Evolutionary conservation across 202 grass and related monocot genomes (phyloP).

Genomic region (Carex sylvatica): DNA sequence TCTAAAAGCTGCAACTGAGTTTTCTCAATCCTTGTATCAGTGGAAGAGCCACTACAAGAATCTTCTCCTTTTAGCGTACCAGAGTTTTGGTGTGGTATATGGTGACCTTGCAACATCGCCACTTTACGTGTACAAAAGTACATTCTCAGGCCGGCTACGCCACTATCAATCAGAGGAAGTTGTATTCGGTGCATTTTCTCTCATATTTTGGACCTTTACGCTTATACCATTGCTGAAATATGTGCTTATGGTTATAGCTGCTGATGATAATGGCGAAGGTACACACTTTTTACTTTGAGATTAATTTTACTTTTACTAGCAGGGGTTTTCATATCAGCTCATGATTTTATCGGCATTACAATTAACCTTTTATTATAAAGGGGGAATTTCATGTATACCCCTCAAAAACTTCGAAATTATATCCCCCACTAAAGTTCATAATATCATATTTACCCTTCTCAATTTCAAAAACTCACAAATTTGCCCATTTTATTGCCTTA

Average conservation of each 20-base stretch:
- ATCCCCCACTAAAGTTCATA: too few relatives aligned
- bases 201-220: slow-evolving; percentile 99
- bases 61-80: slow-evolving; percentile 81
- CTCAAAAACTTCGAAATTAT: too few relatives aligned
- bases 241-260: slow-evolving; percentile 66
- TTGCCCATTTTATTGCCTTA: too few relatives aligned
- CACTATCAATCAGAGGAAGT: slow-evolving; percentile 66
- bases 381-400: too few relatives aligned
- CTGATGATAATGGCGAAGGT: slow-evolving; percentile 97
- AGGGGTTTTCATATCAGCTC: neutral
- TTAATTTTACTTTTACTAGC: neutral
- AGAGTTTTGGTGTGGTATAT: slow-evolving; percentile 95
- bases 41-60: slow-evolving; percentile 55
- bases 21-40: slow-evolving; percentile 38
- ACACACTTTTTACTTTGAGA: neutral
- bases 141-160: slow-evolving; percentile 52
- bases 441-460: too few relatives aligned
- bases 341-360: neutral
- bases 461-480: too few relatives aligned
- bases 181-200: slow-evolving; percentile 75
- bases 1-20: neutral
- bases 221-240: slow-evolving; percentile 96
- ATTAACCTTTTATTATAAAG: neutral
- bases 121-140: slow-evolving; percentile 79
- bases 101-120: slow-evolving; percentile 91